Evolutionary conservation across 139 green algal species (phyloP), one percentile per base, ranked within the genome.

Genomic region (Mychonastes homosphaera): DNA sequence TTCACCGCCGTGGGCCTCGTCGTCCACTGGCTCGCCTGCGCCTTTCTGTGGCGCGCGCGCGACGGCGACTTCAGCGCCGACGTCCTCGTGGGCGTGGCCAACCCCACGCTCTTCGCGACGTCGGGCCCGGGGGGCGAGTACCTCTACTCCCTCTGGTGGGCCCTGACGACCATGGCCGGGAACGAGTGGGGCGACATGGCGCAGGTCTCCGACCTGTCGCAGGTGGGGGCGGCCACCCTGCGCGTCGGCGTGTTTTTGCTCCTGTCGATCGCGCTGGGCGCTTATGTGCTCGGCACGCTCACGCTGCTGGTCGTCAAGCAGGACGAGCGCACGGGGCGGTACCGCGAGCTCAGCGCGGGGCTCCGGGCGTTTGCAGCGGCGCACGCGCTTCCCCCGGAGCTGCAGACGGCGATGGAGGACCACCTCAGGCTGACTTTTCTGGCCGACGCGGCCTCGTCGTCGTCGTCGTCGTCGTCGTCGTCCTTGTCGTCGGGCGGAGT

Each of bases 391-490:
- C 62, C 67, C 5, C 36, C 70, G 40, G 67, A 76, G 18, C 52
- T 83, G 32, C 59, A 59, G 15, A 62, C 67, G 10, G 64, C 64
- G 30, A 88, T 88, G 81, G 46, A 75, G 28, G 64, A 75, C 26
- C 81, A 88, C 53, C 55, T 88, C 27, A 58, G 75, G 28, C 70
- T 88, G 30, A 75, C 82, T 52, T 87, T 87, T n/a, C n/a, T n/a
- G n/a, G n/a, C n/a, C n/a, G n/a, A n/a, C n/a, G n/a, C n/a, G n/a
- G n/a, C n/a, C n/a, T n/a, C n/a, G n/a, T n/a, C n/a, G n/a, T n/a
- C n/a, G n/a, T n/a, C n/a, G n/a, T n/a, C n/a, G n/a, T n/a, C n/a
- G n/a, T n/a, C n/a, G n/a, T n/a, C n/a, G n/a, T n/a, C n/a, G n/a
- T n/a, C n/a, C n/a, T n/a, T n/a, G n/a, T n/a, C n/a, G n/a, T n/a